A percentile compares a stretch with the other conserved stretches of the same genome.
phyloP scores from a whole-genome alignment of 2,329 filamentous ascomycete genomes.

The Thyridium curvatum region DNA sequence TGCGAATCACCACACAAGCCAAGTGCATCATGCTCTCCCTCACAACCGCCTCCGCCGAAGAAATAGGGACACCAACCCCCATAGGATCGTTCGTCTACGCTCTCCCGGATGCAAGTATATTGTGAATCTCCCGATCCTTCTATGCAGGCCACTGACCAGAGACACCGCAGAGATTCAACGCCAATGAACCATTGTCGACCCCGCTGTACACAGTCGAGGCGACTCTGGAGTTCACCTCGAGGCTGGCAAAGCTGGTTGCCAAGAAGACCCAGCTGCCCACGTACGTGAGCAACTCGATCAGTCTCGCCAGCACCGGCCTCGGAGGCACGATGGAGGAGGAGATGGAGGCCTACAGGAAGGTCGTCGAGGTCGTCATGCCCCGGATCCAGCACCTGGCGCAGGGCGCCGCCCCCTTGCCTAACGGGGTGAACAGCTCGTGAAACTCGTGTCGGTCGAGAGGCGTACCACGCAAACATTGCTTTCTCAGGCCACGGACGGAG shows the following conservation, averaged over 20 bases:
- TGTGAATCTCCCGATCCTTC: too few relatives aligned
- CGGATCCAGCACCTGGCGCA: slow-evolving; percentile 35
- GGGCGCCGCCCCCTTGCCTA: slow-evolving; percentile 5
- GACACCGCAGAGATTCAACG: slow-evolving; percentile 37
- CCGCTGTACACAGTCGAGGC: slow-evolving; percentile 69
- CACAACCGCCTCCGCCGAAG: slow-evolving; percentile 49
- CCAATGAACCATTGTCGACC: slow-evolving; percentile 65
- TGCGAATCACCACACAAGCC: slow-evolving; percentile 51
- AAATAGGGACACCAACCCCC: slow-evolving; percentile 40
- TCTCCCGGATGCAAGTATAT: slow-evolving; percentile 68
- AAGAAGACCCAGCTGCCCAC: slow-evolving; percentile 64
- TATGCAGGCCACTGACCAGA: too few relatives aligned
- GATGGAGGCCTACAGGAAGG: slow-evolving; percentile 76
- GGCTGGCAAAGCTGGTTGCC: slow-evolving; percentile 79
- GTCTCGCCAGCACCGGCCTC: slow-evolving; percentile 64
- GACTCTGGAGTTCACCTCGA: slow-evolving; percentile 79
- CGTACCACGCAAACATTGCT: background rate
- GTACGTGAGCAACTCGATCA: slow-evolving; percentile 89
- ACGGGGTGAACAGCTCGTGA: slow-evolving; percentile 9
- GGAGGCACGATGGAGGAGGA: slow-evolving; percentile 87
- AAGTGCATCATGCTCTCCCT: slow-evolving; percentile 56
- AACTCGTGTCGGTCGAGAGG: background rate
- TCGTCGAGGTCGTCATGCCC: slow-evolving; percentile 63
- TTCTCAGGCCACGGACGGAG: background rate
- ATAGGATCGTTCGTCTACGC: slow-evolving; percentile 93